Evolutionary conservation across 1,284 basidiomycete species (phyloP).

Genomic region (Quambalaria eucalypti): DNA sequence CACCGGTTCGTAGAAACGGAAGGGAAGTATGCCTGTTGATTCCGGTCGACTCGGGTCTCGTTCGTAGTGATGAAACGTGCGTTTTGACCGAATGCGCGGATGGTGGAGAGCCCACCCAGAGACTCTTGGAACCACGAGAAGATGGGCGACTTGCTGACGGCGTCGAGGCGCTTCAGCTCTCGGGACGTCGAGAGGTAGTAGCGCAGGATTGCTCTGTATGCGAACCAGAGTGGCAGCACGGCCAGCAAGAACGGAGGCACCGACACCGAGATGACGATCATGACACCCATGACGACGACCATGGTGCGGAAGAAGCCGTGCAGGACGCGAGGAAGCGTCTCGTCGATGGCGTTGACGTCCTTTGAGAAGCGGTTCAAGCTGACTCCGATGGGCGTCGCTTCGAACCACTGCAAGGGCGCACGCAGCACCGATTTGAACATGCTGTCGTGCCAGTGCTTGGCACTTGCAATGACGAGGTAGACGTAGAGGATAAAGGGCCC

Average conservation of each 20-base stretch:
- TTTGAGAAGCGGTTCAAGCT: slow-evolving; percentile 76
- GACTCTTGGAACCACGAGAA: slow-evolving; percentile 70
- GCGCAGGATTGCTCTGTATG: slow-evolving; percentile 33
- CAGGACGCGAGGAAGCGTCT: slow-evolving; percentile 43
- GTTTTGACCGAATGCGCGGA: slow-evolving; percentile 55
- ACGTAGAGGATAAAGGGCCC: slow-evolving; percentile 40
- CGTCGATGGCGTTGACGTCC: slow-evolving; percentile 82
- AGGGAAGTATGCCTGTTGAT: slow-evolving; percentile 64
- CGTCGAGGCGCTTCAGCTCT: slow-evolving; percentile 83
- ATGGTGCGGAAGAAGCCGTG: slow-evolving; percentile 35
- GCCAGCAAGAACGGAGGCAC: slow-evolving; percentile 64
- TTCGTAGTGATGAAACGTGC: slow-evolving; percentile 67
- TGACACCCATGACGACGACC: slow-evolving; percentile 58
- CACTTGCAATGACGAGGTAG: slow-evolving; percentile 32
- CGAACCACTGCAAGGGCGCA: slow-evolving; percentile 44
- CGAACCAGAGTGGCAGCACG: slow-evolving; percentile 37
- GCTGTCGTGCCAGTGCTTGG: slow-evolving; percentile 39
- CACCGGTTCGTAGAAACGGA: slow-evolving; percentile 63
- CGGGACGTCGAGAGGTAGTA: slow-evolving; percentile 86
- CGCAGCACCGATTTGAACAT: slow-evolving; percentile 35
- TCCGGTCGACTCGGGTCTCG: slow-evolving; percentile 70
- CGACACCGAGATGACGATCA: slow-evolving; percentile 60
- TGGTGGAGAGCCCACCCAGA: slow-evolving; percentile 71
- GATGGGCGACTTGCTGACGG: slow-evolving; percentile 79
- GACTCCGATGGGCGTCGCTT: slow-evolving; percentile 53